Conservation (phyloP, 129 eudicot genomes). For the Flaveria trinervia region DNA sequence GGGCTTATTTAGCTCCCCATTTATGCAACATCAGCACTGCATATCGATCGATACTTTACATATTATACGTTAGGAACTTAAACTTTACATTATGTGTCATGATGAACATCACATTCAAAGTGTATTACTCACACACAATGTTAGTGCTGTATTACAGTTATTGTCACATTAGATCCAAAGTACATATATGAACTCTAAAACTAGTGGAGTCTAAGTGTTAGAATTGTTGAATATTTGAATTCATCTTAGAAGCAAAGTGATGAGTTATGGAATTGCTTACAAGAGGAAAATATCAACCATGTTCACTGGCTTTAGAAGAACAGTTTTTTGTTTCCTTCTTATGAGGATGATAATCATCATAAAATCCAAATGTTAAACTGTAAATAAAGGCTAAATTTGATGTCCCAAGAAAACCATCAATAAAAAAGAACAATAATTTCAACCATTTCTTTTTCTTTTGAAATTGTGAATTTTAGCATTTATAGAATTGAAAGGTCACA, state of each 20-base stretch:
- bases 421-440: neutral
- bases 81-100: neutral
- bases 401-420: neutral
- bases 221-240: too few species aligned
- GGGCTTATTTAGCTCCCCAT: neutral
- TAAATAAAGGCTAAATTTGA: neutral
- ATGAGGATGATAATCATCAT: neutral
- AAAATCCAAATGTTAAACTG: conserved; percentile 6
- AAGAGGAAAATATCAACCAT: too few species aligned
- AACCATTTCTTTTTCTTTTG: neutral
- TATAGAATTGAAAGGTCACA: neutral
- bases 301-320: neutral
- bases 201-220: too few species aligned
- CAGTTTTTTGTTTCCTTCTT: neutral
- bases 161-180: too few species aligned
- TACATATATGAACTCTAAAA: too few species aligned
- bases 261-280: too few species aligned
- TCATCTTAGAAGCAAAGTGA: too few species aligned
- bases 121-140: neutral
- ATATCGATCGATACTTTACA: neutral
- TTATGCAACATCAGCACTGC: neutral
- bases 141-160: too few species aligned
- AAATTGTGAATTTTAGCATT: neutral
- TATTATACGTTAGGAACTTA: neutral
- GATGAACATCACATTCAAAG: neutral